Percentiles rank a stretch among this genome's conserved stretches.
phyloP scores from a whole-genome alignment of 306 rosid species.

The cucumber (Cucumis sativus) region Cucumber_9930_V3 NC_026661.2:2432001-2432500 shows the following conservation, averaged over 20 bases:
- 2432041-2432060: not conserved
- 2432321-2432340: not conserved
- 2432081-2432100: not conserved
- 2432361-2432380: not conserved
- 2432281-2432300: not conserved
- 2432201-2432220: slow-evolving; percentile 70
- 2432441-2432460: not conserved
- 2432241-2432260: not conserved
- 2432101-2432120: slow-evolving; percentile 79
- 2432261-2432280: not conserved
- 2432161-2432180: slow-evolving; percentile 97
- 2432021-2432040: not conserved
- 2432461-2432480: slow-evolving; percentile 4
- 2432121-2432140: slow-evolving; percentile 99
- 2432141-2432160: slow-evolving; percentile 78
- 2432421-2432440: not conserved
- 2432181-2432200: slow-evolving; percentile 96
- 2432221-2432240: slow-evolving; percentile 78
- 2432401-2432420: slow-evolving; percentile 8
- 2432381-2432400: slow-evolving; percentile 20
- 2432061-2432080: not conserved
- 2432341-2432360: not conserved
- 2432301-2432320: not conserved
- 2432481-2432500: not conserved
- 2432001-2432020: too few relatives aligned